Evolutionary conservation across 176 grass and related monocot species (phyloP).

Genomic region (Areca catechu): DNA sequence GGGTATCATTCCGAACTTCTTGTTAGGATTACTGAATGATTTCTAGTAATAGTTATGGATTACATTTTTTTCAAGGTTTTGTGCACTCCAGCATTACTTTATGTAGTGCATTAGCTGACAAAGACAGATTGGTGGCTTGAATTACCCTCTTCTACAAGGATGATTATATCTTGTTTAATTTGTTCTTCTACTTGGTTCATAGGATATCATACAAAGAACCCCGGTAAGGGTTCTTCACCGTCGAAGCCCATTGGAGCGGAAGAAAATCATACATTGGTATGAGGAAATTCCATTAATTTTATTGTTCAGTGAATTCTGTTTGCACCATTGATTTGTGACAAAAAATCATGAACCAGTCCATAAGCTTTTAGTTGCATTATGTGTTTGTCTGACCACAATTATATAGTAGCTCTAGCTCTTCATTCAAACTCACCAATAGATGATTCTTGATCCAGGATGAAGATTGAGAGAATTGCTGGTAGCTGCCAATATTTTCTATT

Average conservation of each 20-base stretch:
- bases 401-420: neutral
- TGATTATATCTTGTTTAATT: neutral
- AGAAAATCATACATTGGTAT: constrained; percentile 83
- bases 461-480: constrained; percentile 54
- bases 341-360: neutral
- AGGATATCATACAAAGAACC: constrained; percentile 87
- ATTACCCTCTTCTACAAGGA: too few relatives aligned
- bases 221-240: constrained; percentile 87
- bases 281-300: constrained; percentile 6
- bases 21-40: too few relatives aligned
- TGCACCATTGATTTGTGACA: constrained; percentile 9
- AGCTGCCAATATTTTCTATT: constrained; percentile 68
- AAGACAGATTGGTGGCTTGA: too few relatives aligned
- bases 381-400: too few relatives aligned
- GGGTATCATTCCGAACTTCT: too few relatives aligned
- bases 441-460: constrained; percentile 56
- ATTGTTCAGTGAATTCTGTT: constrained; percentile 8
- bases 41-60: too few relatives aligned
- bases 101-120: too few relatives aligned
- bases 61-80: too few relatives aligned
- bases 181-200: constrained; percentile 17
- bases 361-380: too few relatives aligned
- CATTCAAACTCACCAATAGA: neutral
- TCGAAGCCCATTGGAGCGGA: constrained; percentile 72
- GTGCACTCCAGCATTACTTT: too few relatives aligned